Percentiles rank a stretch among this genome's conserved stretches.
phyloP scores from a whole-genome alignment of 108 stramenopile species.

The Cyclostephanos invisitatus region DNA sequence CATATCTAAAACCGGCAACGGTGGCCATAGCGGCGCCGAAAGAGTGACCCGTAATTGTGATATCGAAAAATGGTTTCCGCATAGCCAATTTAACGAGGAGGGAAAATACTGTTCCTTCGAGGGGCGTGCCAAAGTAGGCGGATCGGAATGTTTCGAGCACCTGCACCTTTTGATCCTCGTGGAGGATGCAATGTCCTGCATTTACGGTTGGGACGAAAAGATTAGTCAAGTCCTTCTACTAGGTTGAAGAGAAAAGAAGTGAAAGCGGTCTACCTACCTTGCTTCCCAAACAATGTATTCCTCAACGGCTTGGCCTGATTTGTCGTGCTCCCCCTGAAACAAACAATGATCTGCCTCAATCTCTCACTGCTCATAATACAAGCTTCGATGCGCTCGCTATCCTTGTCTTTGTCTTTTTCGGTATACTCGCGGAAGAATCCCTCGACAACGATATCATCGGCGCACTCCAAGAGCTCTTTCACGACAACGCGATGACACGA shows the following conservation, averaged over 20 bases:
- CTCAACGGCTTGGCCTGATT: constrained; percentile 60
- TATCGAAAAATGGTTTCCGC: constrained; percentile 77
- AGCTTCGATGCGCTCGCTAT: constrained; percentile 56
- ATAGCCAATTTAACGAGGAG: constrained; percentile 64
- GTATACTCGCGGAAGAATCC: constrained; percentile 53
- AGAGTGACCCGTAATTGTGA: constrained; percentile 75
- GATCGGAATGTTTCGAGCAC: constrained; percentile 43
- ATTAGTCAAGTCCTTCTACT: not conserved
- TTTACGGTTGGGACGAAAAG: not conserved
- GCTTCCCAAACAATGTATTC: constrained; percentile 38
- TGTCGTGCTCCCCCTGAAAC: constrained; percentile 67
- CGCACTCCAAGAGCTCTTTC: constrained; percentile 55
- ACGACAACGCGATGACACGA: constrained; percentile 65
- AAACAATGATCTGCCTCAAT: constrained; percentile 67
- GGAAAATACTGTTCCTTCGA: constrained; percentile 62
- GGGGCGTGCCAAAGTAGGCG: constrained; percentile 49
- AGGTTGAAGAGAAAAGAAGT: not conserved
- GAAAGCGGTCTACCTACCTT: constrained; percentile 15
- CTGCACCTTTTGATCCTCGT: constrained; percentile 38
- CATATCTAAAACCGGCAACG: constrained; percentile 63
- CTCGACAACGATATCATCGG: constrained; percentile 58
- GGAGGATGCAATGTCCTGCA: constrained; percentile 30
- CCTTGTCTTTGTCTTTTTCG: constrained; percentile 8
- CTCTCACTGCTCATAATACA: constrained; percentile 66
- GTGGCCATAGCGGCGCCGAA: constrained; percentile 73